These are phyloP conservation scores for Cordyceps cicadae DNA, from an alignment of 2,329 filamentous ascomycete species.

Conservation along the genomic window DNA sequence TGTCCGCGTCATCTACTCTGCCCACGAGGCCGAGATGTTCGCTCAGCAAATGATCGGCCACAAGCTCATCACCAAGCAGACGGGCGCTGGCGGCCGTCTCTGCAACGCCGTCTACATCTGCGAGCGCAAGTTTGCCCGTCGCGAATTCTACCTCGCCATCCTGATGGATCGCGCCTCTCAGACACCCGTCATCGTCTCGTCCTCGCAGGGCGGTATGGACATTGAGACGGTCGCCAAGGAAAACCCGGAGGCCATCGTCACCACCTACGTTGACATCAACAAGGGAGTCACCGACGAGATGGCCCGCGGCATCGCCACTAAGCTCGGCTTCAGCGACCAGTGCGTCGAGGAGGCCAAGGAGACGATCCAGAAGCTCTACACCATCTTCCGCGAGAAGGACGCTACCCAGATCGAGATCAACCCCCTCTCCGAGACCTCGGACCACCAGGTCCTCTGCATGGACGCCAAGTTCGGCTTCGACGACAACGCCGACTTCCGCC, in stretches of 20 bases:
- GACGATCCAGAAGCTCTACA: constrained; percentile 98
- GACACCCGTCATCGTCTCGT: constrained; percentile 90
- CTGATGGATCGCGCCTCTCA: constrained; percentile 95
- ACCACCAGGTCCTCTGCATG: constrained; percentile 98
- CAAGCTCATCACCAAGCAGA: constrained; percentile 99
- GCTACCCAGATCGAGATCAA: constrained; percentile 99
- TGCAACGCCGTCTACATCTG: constrained; percentile 98
- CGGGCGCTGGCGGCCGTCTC: constrained; percentile 81
- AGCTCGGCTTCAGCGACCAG: constrained; percentile 96
- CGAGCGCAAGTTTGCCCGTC: constrained; percentile 98
- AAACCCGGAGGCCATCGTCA: constrained; percentile 89
- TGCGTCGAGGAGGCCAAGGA: constrained; percentile 92
- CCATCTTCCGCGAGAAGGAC: constrained; percentile 97
- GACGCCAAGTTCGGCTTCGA: constrained; percentile 98
- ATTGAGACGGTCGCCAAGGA: constrained; percentile 99
- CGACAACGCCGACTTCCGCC: constrained; percentile 97
- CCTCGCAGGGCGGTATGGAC: constrained; percentile 98
- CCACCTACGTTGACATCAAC: constrained; percentile 90
- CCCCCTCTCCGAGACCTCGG: constrained; percentile 93
- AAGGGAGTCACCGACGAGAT: constrained; percentile 92
- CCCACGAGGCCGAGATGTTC: constrained; percentile 93
- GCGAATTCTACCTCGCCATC: constrained; percentile 98
- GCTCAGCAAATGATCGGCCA: constrained; percentile 99
- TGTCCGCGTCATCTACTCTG: constrained; percentile 98
- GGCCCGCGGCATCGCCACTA: constrained; percentile 76